Evolutionary conservation across 352 stramenopile species (phyloP).

Genomic region (Pythium aphanidermatum): DNA sequence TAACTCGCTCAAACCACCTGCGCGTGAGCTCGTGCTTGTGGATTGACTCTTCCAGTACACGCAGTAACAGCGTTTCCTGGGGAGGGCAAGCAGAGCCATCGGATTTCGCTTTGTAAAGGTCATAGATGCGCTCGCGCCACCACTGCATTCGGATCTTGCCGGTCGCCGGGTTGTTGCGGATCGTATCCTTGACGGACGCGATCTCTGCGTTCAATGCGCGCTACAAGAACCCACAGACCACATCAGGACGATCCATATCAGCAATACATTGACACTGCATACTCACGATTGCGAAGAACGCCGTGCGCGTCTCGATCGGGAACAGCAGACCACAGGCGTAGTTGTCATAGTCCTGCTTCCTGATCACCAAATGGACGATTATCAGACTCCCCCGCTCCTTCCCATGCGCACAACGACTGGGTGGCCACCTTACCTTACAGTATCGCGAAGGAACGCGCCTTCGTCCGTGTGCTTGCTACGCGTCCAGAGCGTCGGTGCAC

Average conservation of each 20-base stretch:
- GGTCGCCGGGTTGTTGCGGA: constrained; percentile 75
- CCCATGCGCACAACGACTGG: no score
- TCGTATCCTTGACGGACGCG: constrained; percentile 85
- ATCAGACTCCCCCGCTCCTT: no score
- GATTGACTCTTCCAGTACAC: constrained; percentile 59
- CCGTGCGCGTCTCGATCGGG: constrained; percentile 45
- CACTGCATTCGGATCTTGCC: constrained; percentile 91
- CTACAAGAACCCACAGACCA: constrained; percentile 18
- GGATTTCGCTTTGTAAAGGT: constrained; percentile 39
- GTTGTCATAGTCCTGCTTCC: constrained; percentile 82
- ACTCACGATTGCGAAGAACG: constrained; percentile 78
- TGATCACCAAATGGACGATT: constrained; percentile 13
- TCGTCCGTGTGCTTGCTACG: constrained; percentile 24
- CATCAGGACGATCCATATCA: background rate
- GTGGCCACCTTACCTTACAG: constrained; percentile 42
- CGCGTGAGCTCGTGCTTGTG: constrained; percentile 72
- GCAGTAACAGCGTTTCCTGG: constrained; percentile 60
- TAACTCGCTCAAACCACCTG: constrained; percentile 88
- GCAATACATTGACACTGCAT: background rate
- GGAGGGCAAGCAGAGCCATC: constrained; percentile 6
- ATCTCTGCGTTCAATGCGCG: constrained; percentile 89
- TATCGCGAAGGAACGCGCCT: constrained; percentile 29
- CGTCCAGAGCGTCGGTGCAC: constrained; percentile 3
- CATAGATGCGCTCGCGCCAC: constrained; percentile 85
- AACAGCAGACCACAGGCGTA: constrained; percentile 73